Base-by-base conservation (phyloP, 1,284 basidiomycete species). In the Fomitopsis schrenkii region DNA sequence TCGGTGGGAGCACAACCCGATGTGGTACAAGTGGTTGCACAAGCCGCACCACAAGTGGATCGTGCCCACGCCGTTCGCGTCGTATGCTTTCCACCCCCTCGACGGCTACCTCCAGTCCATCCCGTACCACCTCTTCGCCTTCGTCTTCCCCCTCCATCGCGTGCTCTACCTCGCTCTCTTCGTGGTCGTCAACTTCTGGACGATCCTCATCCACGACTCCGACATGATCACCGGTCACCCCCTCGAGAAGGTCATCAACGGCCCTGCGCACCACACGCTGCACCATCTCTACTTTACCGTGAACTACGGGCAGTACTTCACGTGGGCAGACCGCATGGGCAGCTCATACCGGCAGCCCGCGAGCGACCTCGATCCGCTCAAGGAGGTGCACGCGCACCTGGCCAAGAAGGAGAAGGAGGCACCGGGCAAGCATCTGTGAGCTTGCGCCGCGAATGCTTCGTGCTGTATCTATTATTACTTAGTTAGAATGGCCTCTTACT, bases 41-140 rank as follows among this genome's bases (percentile, higher is more conserved):
- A 98, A 97, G 76, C 94, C 96, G 0, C 97, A 99, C 76, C 97
- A 99, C 83, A 97, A 94, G 77, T 99, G 97, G 97, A 83, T 98
- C 68, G 94, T 99, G 61, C 96, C 97, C 6, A 98, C 97, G 0
- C 97, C 97, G 0, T 99, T 93, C 70, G 94, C 97, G 28, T 96
- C 95, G 40, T 91, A 98, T 73, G 97, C 97, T 0, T 99, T 99
- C 88, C 95, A 99, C 78, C 94, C 95, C 0, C 74, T 98, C 22
- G 97, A 99, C 75, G 97, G 97, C 2, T 99, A 94, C 74, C 75
- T 88, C 22, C 97, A 99, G 77, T 96, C 94, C 10, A 74, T 98
- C 5, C 97, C 97, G 2, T 98, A 99, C 75, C 97, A 99, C 76
- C 70, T 97, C 65, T 97, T 97, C 79, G 84, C 94, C 69, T 95